A percentile compares a stretch with the other conserved stretches of the same genome.
These are phyloP conservation scores for Epichloe glyceriae DNA, from an alignment of 2,329 filamentous ascomycete species.

Conservation along the genomic window DNA sequence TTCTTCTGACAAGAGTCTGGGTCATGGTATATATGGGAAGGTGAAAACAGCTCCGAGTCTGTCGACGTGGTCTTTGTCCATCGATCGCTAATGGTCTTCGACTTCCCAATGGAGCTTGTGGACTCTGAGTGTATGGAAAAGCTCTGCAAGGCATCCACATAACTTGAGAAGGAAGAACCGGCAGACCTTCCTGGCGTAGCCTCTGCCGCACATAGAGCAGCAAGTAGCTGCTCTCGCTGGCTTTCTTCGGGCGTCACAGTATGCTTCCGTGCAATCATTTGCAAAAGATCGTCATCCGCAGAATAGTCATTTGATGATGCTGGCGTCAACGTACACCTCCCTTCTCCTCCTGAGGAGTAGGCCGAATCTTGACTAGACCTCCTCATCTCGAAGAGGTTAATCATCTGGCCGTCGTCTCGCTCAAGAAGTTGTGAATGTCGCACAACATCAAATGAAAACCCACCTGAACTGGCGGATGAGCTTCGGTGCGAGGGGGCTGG, in stretches of 20 bases:
- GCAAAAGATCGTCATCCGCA: background rate
- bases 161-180: background rate
- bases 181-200: background rate
- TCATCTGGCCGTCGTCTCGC: background rate
- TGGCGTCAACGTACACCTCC: background rate
- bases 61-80: background rate
- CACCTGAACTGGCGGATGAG: background rate
- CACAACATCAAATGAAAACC: background rate
- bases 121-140: background rate
- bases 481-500: no score
- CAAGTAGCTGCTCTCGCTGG: conserved; percentile 1
- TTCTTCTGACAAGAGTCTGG: background rate
- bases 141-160: background rate
- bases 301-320: background rate
- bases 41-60: background rate
- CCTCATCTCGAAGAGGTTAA: conserved; percentile 1
- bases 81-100: background rate
- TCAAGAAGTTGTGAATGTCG: background rate
- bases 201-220: background rate
- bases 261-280: background rate
- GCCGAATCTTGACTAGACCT: background rate
- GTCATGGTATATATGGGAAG: background rate
- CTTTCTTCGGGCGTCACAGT: background rate
- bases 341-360: background rate
- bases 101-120: background rate